Evolutionary conservation across 2,329 filamentous ascomycete genomes (phyloP).

Genomic region (Ceratocystis albifundus): DNA sequence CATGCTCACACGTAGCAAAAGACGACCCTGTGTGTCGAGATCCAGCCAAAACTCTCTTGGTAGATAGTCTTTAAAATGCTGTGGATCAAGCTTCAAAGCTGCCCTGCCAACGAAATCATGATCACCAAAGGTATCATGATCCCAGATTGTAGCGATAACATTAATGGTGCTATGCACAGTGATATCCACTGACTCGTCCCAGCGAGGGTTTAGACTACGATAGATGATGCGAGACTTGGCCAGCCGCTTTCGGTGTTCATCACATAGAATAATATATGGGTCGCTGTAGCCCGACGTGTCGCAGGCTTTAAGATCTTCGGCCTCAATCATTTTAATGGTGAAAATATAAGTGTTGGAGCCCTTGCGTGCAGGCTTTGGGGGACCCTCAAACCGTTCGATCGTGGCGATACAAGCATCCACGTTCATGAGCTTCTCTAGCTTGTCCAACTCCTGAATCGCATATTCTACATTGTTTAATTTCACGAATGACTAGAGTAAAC

Average conservation of each 20-base stretch:
- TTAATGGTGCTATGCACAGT: conserved; percentile 85
- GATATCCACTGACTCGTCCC: conserved; percentile 96
- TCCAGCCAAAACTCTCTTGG: conserved; percentile 97
- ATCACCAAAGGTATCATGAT: conserved; percentile 93
- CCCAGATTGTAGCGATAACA: conserved; percentile 94
- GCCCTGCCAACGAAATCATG: conserved; percentile 95
- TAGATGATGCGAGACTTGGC: conserved; percentile 90
- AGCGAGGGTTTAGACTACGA: conserved; percentile 80
- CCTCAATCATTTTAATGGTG: conserved; percentile 96
- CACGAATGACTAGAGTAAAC: conserved; percentile 61
- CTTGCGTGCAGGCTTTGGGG: conserved; percentile 49
- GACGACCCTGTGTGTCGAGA: conserved; percentile 82
- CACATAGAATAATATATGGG: conserved; percentile 90
- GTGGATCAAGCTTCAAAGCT: conserved; percentile 95
- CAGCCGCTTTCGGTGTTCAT: conserved; percentile 94
- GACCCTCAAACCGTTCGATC: conserved; percentile 61
- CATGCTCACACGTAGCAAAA: conserved; percentile 91
- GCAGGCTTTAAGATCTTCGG: conserved; percentile 94
- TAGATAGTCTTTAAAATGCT: conserved; percentile 90
- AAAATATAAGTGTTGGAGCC: conserved; percentile 86
- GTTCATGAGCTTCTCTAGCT: conserved; percentile 78
- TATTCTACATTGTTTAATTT: conserved; percentile 98
- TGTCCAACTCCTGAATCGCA: conserved; percentile 82
- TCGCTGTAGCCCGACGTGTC: conserved; percentile 90
- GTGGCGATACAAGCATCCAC: conserved; percentile 82